phyloP scores from a whole-genome alignment of 2,329 filamentous ascomycete species.

The Aspergillus amoenus region DNA sequence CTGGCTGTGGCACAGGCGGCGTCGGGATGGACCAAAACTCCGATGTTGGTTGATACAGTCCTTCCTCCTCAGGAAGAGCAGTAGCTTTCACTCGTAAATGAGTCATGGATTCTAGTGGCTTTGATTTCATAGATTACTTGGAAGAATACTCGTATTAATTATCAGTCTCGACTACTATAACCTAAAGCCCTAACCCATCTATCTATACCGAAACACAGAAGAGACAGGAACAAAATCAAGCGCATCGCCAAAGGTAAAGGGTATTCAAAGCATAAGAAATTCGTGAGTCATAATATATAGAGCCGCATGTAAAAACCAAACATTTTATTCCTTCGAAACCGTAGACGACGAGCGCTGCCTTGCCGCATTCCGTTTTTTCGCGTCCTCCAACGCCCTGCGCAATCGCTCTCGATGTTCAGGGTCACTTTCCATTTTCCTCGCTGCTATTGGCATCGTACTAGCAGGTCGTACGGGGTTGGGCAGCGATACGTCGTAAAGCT shows the following conservation, averaged over 20 bases:
- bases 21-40: not conserved
- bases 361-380: constrained; percentile 54
- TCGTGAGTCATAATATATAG: constrained; percentile 1
- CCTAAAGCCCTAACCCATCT: not conserved
- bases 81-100: not conserved
- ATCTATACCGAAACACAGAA: not conserved
- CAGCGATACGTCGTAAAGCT: constrained; percentile 18
- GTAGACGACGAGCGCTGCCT: not conserved
- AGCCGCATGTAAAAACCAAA: not conserved
- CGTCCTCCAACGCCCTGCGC: constrained; percentile 52
- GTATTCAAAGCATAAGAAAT: constrained; percentile 2
- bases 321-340: constrained; percentile 18
- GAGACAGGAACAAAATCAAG: not conserved
- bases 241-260: constrained; percentile 1
- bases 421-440: constrained; percentile 28
- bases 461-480: constrained; percentile 28
- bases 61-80: not conserved
- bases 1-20: constrained; percentile 2
- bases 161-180: not conserved
- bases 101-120: not conserved
- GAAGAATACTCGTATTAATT: not conserved
- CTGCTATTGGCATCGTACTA: constrained; percentile 15
- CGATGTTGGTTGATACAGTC: not conserved
- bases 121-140: not conserved
- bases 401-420: constrained; percentile 49